Base-by-base conservation (phyloP, 768 basidiomycete genomes). In the Hygrophoropsis aurantiaca region DNA sequence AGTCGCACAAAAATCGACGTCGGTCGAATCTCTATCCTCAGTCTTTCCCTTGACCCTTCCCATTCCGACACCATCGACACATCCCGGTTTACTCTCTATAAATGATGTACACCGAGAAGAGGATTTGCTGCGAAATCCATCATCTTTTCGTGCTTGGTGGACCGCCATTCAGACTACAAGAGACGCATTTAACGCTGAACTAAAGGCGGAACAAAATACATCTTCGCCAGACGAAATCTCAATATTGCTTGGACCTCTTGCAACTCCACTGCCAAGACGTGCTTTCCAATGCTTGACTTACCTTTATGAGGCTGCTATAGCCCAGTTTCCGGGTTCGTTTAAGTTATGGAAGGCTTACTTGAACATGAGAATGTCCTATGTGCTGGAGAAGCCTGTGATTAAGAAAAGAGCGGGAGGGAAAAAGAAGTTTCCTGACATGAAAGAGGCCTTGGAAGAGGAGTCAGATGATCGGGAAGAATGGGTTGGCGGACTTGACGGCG, bases 301-400 rank as follows among this genome's bases (percentile, higher is more conserved):
- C 65, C 78, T 97, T n/a, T 98, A 97, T 62, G 97, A 99, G 68
- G 75, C 90, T 16, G 95, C 95, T 0, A 78, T 99, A 19, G 77
- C 70, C 3, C 80, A 94, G 53, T 97, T 97, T 59, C 87, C 94
- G 1, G 82, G 79, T 10, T 90, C 87, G 2, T 98, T 92, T 81
- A 94, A 97, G 65, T 70, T 98, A 43, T 98, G 97, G 97, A 94
- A 92, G 61, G 80, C 90, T 0, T 99, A 99, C 66, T 74, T 97
- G 35, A 77, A 76, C 42, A 82, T 85, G 70, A 80, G 97, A 40
- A 85, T 89, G 77, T 75, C 78, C 1, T 97, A 86, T 67, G 90
- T 98, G 3, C 74, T 95, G 9, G 97, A 95, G 2, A 85, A 80
- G 54, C 78, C 75, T 2, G 67, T 84, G 5, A 63, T 77, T 35